Evolutionary conservation across 441 rosid genomes (phyloP), one percentile per base, ranked within the genome.

Genomic region (Gossypium gossypioides): DNA sequence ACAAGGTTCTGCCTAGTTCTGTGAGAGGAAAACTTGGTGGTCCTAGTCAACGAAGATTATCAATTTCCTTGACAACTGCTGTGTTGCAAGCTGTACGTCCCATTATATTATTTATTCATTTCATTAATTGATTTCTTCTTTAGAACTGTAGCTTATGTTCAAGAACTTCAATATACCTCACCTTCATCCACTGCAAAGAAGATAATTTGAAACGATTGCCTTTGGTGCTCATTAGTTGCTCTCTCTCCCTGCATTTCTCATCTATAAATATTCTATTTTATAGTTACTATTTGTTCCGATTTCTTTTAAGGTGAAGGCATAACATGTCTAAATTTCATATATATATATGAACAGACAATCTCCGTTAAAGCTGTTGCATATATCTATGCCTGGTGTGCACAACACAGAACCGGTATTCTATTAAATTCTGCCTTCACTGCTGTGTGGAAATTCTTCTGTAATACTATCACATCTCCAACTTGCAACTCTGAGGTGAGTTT

Each of bases 21-120:
- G 86, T 95, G 40, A 83, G 72, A 74, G 99, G 99, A 80, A 92
- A 85, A 82, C 91, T 95, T 72, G 99, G 97, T 60, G 99, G 99
- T 44, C 99, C 93, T 67, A 95, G 97, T 89, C 99, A 91, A 82
- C 95, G 97, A 6, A 89, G 99, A 59, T 79, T 95, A 81, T 83
- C 96, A 22, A 75, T 83, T 76, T 83, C 87, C 66, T 83, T 83
- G 70, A 84, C 96, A 59, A 83, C 95, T 73, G 77, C 84, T 74
- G 94, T 89, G 70, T 80, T 95, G 79, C 89, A 87, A 87, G 92
- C 97, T 76, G 99, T 92, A 92, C 80, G 82, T 51, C 64, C 72
- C 29, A 68, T 75, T 56, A 9, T 56, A 44, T 70, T 78, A 51
- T 68, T n/a, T 58, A 18, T 54, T 71, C 1, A 9, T 71, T 57